Conservation (phyloP, 2,329 filamentous ascomycete species). For the Macrophomina pseudophaseolina region DNA sequence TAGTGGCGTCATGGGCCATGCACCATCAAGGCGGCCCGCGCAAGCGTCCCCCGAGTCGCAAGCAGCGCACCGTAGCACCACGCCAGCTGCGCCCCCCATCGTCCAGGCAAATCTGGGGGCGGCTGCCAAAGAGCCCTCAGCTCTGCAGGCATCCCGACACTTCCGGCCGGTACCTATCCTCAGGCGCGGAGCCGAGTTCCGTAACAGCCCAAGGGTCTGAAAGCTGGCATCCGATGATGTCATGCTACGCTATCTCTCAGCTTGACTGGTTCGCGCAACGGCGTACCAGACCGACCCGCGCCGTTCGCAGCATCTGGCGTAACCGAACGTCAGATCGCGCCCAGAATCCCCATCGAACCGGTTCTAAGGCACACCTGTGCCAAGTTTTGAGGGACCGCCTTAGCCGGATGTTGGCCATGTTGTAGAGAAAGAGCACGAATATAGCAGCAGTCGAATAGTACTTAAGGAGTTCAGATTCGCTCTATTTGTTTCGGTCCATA, state of each 20-base stretch:
- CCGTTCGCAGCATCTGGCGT: slow-evolving; percentile 10
- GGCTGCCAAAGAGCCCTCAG: background rate
- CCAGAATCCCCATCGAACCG: background rate
- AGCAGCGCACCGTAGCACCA: background rate
- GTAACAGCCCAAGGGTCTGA: slow-evolving; percentile 10
- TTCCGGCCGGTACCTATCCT: background rate
- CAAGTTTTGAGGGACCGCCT: slow-evolving; percentile 1
- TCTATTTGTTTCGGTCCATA: background rate
- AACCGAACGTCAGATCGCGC: background rate
- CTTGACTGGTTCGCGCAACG: background rate
- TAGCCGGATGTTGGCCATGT: background rate
- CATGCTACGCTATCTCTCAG: slow-evolving; percentile 19
- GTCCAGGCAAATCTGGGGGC: background rate
- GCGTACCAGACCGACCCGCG: background rate
- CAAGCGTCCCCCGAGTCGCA: background rate
- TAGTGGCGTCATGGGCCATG: slow-evolving; percentile 3
- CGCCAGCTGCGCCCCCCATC: background rate
- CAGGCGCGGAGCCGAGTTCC: background rate
- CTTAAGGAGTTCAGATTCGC: background rate
- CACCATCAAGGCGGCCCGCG: background rate
- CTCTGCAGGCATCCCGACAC: background rate
- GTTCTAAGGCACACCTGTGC: background rate
- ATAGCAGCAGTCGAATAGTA: background rate
- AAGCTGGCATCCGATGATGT: slow-evolving; percentile 11
- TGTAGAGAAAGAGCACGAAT: background rate